A percentile compares a stretch with the other conserved stretches of the same genome.
Conservation (phyloP, 2,329 filamentous ascomycete genomes). For the Talaromyces rugulosus region DNA sequence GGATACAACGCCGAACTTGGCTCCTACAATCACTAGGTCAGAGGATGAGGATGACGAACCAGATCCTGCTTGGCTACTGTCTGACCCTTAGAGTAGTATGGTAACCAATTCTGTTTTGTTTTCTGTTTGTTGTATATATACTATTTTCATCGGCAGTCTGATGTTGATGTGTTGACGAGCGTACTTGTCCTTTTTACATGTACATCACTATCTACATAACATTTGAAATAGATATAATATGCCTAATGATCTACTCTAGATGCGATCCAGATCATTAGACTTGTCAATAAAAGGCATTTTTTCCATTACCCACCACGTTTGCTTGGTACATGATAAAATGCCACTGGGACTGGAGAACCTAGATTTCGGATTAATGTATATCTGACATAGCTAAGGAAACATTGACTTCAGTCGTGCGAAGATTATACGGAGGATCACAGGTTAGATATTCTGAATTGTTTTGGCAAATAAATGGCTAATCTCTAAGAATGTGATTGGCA, state of each 20-base stretch:
- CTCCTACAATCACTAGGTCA: conserved; percentile 21
- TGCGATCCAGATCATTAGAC: too few relatives aligned
- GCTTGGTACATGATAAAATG: too few relatives aligned
- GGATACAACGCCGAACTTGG: conserved; percentile 21
- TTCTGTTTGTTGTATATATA: not conserved
- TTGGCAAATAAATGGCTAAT: too few relatives aligned
- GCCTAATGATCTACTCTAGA: not conserved
- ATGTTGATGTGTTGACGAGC: not conserved
- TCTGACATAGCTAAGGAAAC: too few relatives aligned
- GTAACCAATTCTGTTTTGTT: not conserved
- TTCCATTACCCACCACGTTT: too few relatives aligned
- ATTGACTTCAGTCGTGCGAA: too few relatives aligned
- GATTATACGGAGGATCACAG: too few relatives aligned
- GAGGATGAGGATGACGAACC: conserved; percentile 42
- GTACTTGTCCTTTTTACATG: not conserved
- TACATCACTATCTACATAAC: not conserved
- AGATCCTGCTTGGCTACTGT: conserved; percentile 41
- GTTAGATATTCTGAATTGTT: too few relatives aligned
- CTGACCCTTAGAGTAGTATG: conserved; percentile 18
- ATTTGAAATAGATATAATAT: not conserved
- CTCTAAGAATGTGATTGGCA: too few relatives aligned
- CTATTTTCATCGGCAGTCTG: not conserved
- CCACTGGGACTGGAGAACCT: too few relatives aligned
- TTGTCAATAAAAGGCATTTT: too few relatives aligned
- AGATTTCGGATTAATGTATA: too few relatives aligned